A percentile compares a stretch with the other conserved stretches of the same genome.
Conservation (phyloP, 306 rosid species). For the Senna siamea region DNA sequence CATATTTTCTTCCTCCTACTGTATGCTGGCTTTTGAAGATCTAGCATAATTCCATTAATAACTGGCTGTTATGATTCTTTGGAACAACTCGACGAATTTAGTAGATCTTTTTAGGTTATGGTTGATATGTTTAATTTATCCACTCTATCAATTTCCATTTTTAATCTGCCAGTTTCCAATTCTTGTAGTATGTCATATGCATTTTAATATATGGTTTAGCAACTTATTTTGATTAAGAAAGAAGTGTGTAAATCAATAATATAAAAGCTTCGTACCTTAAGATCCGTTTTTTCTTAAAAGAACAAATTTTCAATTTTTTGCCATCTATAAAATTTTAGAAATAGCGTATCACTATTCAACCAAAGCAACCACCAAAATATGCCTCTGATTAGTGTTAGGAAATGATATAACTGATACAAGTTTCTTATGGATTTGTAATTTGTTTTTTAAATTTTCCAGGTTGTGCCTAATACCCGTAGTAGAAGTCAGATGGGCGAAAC, state of each 20-base stretch:
- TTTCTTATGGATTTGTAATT: conserved; percentile 36
- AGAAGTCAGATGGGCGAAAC: conserved; percentile 93
- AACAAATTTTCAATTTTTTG: not conserved
- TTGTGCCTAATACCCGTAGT: conserved; percentile 90
- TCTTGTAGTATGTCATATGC: conserved; percentile 29
- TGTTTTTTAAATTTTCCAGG: conserved; percentile 55
- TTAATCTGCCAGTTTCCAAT: not conserved
- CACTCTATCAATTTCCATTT: not conserved
- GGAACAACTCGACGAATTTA: too few relatives aligned
- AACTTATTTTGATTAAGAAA: not conserved
- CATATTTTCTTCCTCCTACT: not conserved
- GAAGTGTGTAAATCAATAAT: not conserved
- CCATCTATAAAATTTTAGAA: not conserved
- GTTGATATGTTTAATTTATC: not conserved
- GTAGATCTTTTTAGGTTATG: too few relatives aligned
- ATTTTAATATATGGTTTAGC: conserved; percentile 45
- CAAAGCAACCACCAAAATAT: not conserved
- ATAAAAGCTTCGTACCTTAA: not conserved
- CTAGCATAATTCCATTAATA: too few relatives aligned
- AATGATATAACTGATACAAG: not conserved
- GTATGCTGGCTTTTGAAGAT: not conserved
- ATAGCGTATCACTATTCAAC: not conserved
- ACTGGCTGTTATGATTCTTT: too few relatives aligned
- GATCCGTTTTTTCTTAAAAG: not conserved
- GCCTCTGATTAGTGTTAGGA: conserved; percentile 1